phyloP scores from a whole-genome alignment of 2,329 filamentous ascomycete species.

The Lasiodiplodia sp. region DNA sequence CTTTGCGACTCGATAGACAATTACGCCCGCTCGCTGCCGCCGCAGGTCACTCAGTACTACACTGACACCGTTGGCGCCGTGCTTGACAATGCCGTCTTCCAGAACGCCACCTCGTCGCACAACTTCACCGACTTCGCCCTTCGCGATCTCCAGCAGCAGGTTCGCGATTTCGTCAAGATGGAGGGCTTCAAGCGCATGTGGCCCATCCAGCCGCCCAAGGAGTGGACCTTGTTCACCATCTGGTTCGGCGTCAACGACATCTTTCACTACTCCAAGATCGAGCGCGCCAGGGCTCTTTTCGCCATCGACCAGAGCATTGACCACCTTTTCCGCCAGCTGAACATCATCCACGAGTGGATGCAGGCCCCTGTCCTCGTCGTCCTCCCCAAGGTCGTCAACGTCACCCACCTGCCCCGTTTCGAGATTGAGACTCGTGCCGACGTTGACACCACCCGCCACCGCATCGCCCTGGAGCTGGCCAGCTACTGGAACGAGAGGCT shows the following conservation, averaged over 20 bases:
- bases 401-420: constrained; percentile 46
- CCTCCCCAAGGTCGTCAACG: constrained; percentile 43
- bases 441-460: constrained; percentile 41
- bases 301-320: constrained; percentile 45
- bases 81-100: constrained; percentile 30
- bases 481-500: constrained; percentile 47
- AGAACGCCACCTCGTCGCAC: constrained; percentile 29
- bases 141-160: constrained; percentile 30
- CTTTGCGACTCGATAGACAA: constrained; percentile 31
- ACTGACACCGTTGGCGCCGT: constrained; percentile 29
- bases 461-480: constrained; percentile 43
- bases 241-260: constrained; percentile 48
- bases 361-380: constrained; percentile 38
- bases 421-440: constrained; percentile 33
- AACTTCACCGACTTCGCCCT: constrained; percentile 32
- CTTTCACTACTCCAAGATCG: constrained; percentile 42
- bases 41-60: constrained; percentile 29
- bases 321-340: constrained; percentile 44
- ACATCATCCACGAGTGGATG: constrained; percentile 42
- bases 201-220: constrained; percentile 33
- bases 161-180: constrained; percentile 31
- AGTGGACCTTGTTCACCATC: constrained; percentile 46
- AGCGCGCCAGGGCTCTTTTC: constrained; percentile 39
- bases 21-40: constrained; percentile 30
- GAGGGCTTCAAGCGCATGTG: constrained; percentile 30